Evolutionary conservation across 129 eudicot species (phyloP), one percentile per base, ranked within the genome.

Genomic region (Flaveria brownii): DNA sequence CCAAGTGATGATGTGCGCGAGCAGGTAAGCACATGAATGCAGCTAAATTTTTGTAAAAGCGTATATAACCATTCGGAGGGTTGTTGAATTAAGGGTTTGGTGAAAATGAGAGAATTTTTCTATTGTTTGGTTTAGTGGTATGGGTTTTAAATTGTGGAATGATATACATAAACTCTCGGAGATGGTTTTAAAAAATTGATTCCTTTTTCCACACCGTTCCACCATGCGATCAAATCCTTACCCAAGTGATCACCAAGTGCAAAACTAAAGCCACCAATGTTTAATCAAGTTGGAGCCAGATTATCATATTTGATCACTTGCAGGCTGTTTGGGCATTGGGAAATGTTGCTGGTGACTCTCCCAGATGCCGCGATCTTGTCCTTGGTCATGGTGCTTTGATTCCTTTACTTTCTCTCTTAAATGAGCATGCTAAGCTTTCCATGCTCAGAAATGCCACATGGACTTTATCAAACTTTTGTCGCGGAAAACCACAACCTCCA

Each of bases 321-420:
- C 73, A 91, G 96, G 97, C 89, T 85, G 97, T 92, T 65, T 91
- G 97, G 92, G 96, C 97, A 9, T 76, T 92, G 82, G 97, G 97
- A 16, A 92, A 87, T 78, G 80, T 92, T 72, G 97, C 97, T 65
- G 97, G 96, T 75, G 97, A 92, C 50, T 92, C 97, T 17, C 93
- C 96, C 11, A 77, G 68, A 68, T 92, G 93, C 56, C 88, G 97
- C 43, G 97, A 92, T 78, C 93, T 89, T 43, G 96, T 92, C 18
- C 91, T 92, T 23, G 72, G 84, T 28, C 60, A 84, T 81, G 96
- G 96, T 47, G 97, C 96, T 50, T 71, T 92, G 84, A 23, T 78
- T 36, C 90, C 93, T 36, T 79, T 89, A 77, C 75, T 89, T 68
- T 72, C 88, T 42, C 93, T 83, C 84, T 74, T 89, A 77, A 92